Conservation (phyloP, 306 rosid species). For the Calophaca sinica region DNA sequence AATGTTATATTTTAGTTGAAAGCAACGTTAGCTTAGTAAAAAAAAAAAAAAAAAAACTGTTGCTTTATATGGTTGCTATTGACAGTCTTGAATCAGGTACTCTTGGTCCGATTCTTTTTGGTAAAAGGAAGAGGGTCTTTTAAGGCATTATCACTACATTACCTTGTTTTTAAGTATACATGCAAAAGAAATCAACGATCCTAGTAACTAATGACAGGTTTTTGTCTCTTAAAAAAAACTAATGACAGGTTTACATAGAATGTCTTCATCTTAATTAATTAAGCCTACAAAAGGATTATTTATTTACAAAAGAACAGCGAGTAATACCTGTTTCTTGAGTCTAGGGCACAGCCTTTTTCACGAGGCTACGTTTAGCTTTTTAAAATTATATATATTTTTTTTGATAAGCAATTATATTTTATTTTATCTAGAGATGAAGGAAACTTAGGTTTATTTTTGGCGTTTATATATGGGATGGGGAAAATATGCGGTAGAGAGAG, state of each 20-base stretch:
- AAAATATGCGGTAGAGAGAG: slow-evolving; percentile 39
- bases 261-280: no score
- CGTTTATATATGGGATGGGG: slow-evolving; percentile 15
- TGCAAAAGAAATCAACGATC: neutral
- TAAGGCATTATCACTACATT: slow-evolving; percentile 20
- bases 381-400: no score
- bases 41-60: neutral
- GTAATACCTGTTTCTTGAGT: neutral
- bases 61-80: slow-evolving; percentile 36
- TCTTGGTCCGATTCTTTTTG: slow-evolving; percentile 2
- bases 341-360: slow-evolving; percentile 8
- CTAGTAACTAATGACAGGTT: neutral
- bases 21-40: slow-evolving; percentile 29
- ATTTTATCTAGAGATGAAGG: slow-evolving; percentile 10
- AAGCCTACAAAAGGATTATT: neutral
- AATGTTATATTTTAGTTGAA: neutral
- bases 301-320: no score
- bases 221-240: neutral
- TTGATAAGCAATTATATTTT: no score
- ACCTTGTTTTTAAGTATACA: slow-evolving; percentile 22
- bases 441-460: slow-evolving; percentile 14
- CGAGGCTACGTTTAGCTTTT: slow-evolving; percentile 15
- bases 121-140: slow-evolving; percentile 38
- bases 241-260: no score
- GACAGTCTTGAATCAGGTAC: slow-evolving; percentile 3